Base-by-base conservation (phyloP, 2,329 filamentous ascomycete genomes). In the Apiospora kogelbergensis region DNA sequence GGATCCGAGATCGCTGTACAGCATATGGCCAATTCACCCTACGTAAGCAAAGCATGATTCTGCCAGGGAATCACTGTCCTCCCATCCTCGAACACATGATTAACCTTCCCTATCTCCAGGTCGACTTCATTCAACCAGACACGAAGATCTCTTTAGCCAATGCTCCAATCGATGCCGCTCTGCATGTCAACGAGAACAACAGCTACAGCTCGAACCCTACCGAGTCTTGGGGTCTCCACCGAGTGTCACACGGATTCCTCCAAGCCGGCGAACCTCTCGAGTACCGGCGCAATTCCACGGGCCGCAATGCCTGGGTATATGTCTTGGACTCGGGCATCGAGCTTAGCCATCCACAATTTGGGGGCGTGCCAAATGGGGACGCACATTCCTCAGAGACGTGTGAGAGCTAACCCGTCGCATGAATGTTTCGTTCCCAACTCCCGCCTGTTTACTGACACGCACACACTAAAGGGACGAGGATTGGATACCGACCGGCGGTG, bases 281-380 rank as follows among this genome's bases (percentile, higher is more conserved):
- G 37, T 42, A 30, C 63, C 63, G 40, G 26, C n/a, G 5, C 22
- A 65, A 44, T 20, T 17, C 37, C 24, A 65, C 63, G 63, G 63
- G 63, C n/a, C 41, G 40, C n/a, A 65, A 10, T 11, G 73, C 69
- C 15, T 82, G 78, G 66, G 74, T 78, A n/a, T 84, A 84, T 70
- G 71, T 84, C 42, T 77, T 84, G 66, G 82, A 85, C 72, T 82
- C 81, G 2, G 83, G 83, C 45, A 81, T 85, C 60, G 73, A 76
- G 40, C 78, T 77, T 26, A 63, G 74, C 24, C 82, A 83, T 72
- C 68, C 45, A 20, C 71, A 76, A n/a, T 77, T 77, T 46, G 71
- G 68, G 1, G 74, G 74, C 74, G 76, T 42, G 78, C 76, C 15
- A 69, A 65, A 24, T 75, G 70, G 48, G 42, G 48, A 2, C 44